Evolutionary conservation across 2,329 filamentous ascomycete species (phyloP).

Genomic region (Fusarium palustre): DNA sequence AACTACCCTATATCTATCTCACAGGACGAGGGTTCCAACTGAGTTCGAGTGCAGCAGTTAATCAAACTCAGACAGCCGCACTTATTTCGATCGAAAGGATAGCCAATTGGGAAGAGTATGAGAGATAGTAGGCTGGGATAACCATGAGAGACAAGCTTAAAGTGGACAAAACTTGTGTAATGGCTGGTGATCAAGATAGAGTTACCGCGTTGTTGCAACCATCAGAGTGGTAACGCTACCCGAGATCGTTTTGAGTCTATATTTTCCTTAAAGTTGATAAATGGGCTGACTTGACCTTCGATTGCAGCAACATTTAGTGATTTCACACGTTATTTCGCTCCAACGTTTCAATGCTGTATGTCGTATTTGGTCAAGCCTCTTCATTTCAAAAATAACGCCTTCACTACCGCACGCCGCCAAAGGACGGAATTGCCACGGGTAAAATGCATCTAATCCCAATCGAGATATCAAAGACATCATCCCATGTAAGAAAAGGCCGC

Average conservation of each 20-base stretch:
- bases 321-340: not conserved
- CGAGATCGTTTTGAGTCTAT: not conserved
- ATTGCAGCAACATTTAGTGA: not conserved
- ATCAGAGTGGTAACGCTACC: not conserved
- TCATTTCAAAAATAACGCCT: not conserved
- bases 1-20: slow-evolving; percentile 8
- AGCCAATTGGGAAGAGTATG: not conserved
- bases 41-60: not conserved
- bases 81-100: not conserved
- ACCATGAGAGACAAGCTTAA: not conserved
- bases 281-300: not conserved
- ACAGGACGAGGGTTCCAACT: not conserved
- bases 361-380: slow-evolving; percentile 16
- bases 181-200: slow-evolving; percentile 4
- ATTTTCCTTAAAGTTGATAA: not conserved
- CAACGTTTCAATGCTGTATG: slow-evolving; percentile 1
- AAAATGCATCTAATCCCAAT: slow-evolving; percentile 20
- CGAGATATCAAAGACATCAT: slow-evolving; percentile 31
- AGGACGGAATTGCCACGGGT: slow-evolving; percentile 7
- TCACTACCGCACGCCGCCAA: not conserved
- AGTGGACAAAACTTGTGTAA: not conserved
- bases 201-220: slow-evolving; percentile 12
- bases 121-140: slow-evolving; percentile 1
- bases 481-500: slow-evolving; percentile 7
- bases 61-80: slow-evolving; percentile 7